Conservation (phyloP, 139 green algal species). For the Astrephomene gubernaculifera region DNA sequence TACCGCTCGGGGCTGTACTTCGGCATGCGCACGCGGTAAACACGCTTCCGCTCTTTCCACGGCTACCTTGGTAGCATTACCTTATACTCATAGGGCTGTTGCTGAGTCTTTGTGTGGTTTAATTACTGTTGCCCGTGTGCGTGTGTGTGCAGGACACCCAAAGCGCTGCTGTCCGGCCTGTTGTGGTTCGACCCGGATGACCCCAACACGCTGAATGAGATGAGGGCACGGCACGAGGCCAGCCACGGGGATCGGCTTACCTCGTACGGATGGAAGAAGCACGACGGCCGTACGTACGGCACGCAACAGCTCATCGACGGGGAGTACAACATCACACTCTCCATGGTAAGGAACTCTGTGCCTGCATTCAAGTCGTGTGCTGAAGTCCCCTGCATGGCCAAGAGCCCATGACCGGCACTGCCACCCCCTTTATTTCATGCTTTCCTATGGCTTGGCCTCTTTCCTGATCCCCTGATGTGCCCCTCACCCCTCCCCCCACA, state of each 20-base stretch:
- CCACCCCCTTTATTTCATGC: neutral
- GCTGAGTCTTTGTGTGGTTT: too few species aligned
- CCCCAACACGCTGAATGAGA: conserved; percentile 37
- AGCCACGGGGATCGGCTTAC: conserved; percentile 65
- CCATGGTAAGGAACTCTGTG: conserved; percentile 66
- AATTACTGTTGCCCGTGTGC: too few species aligned
- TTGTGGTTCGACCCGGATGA: conserved; percentile 86
- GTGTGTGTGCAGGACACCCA: conserved; percentile 58
- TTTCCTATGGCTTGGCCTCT: too few species aligned
- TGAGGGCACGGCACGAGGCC: conserved; percentile 58
- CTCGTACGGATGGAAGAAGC: conserved; percentile 83
- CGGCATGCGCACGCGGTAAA: conserved; percentile 80
- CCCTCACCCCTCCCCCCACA: neutral
- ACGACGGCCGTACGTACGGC: conserved; percentile 88
- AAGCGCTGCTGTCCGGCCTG: conserved; percentile 79
- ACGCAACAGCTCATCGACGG: conserved; percentile 80
- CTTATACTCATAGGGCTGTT: too few species aligned
- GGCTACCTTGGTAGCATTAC: too few species aligned
- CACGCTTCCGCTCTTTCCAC: neutral
- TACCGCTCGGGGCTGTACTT: conserved; percentile 94
- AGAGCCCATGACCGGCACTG: neutral
- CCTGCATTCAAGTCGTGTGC: too few species aligned
- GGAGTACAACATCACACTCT: conserved; percentile 70
- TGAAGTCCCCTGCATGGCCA: too few species aligned
- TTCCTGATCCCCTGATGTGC: neutral